These are phyloP conservation scores for Penicillium odoratum DNA, from an alignment of 495 filamentous ascomycete genomes.

Conservation along the genomic window DNA sequence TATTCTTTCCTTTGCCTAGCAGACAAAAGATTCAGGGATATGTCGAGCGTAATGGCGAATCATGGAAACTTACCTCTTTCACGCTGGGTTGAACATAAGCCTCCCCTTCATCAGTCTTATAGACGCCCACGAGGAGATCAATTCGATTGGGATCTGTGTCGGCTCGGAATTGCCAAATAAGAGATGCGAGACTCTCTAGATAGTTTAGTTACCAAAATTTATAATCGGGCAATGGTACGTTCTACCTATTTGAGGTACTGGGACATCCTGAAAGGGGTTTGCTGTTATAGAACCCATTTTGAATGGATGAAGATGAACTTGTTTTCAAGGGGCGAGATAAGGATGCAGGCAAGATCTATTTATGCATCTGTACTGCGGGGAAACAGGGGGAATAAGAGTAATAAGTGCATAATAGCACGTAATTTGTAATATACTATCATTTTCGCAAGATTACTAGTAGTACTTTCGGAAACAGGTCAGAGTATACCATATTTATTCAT, in stretches of 20 bases:
- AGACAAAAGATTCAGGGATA: background rate
- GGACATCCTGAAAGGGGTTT: slow-evolving; percentile 13
- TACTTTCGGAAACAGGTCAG: no score
- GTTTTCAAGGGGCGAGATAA: no score
- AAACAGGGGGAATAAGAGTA: no score
- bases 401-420: no score
- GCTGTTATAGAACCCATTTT: slow-evolving; percentile 16
- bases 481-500: no score
- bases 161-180: slow-evolving; percentile 6
- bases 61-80: slow-evolving; percentile 8
- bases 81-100: slow-evolving; percentile 17
- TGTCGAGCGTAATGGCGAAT: background rate
- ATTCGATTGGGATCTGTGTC: slow-evolving; percentile 15
- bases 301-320: no score
- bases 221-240: background rate
- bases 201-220: background rate
- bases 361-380: no score
- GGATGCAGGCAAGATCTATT: no score
- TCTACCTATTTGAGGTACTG: slow-evolving; percentile 10
- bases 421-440: no score
- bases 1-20: slow-evolving; percentile 19
- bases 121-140: slow-evolving; percentile 19
- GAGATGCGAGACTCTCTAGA: slow-evolving; percentile 4
- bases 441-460: no score
- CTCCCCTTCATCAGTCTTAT: slow-evolving; percentile 19